A percentile compares a stretch with the other conserved stretches of the same genome.
phyloP scores from a whole-genome alignment of 2,329 filamentous ascomycete species.

The Nakataea oryzae region DNA sequence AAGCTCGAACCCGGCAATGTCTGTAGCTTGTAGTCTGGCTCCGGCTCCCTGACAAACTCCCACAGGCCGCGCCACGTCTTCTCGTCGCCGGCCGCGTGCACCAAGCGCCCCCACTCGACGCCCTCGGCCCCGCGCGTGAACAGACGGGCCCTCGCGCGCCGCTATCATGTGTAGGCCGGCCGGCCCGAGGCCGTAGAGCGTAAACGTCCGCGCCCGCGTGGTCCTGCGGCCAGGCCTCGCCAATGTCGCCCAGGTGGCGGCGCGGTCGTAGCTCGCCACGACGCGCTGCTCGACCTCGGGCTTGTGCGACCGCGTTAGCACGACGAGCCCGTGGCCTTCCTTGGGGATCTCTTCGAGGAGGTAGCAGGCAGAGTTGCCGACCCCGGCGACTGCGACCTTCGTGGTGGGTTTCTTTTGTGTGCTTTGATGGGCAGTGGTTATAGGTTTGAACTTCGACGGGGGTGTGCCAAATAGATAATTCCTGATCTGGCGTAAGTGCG shows the following conservation, averaged over 20 bases:
- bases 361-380: constrained; percentile 6
- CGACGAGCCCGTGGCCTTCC: constrained; percentile 1
- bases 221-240: not conserved
- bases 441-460: no score
- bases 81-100: constrained; percentile 1
- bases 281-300: constrained; percentile 4
- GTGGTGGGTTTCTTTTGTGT: not conserved
- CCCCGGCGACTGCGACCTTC: constrained; percentile 5
- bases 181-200: constrained; percentile 1
- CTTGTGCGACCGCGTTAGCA: constrained; percentile 5
- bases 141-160: constrained; percentile 1
- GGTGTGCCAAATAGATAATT: no score
- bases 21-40: not conserved
- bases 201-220: not conserved
- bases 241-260: constrained; percentile 4
- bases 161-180: constrained; percentile 2
- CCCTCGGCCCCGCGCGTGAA: not conserved
- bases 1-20: not conserved
- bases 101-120: not conserved
- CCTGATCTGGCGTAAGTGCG: no score
- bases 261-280: constrained; percentile 4
- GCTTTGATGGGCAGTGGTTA: not conserved
- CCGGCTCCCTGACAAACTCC: not conserved
- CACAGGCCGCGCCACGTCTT: constrained; percentile 4
- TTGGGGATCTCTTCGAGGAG: constrained; percentile 6